Base-by-base conservation (phyloP, 306 rosid species). In the Corylus heterophylla region DNA sequence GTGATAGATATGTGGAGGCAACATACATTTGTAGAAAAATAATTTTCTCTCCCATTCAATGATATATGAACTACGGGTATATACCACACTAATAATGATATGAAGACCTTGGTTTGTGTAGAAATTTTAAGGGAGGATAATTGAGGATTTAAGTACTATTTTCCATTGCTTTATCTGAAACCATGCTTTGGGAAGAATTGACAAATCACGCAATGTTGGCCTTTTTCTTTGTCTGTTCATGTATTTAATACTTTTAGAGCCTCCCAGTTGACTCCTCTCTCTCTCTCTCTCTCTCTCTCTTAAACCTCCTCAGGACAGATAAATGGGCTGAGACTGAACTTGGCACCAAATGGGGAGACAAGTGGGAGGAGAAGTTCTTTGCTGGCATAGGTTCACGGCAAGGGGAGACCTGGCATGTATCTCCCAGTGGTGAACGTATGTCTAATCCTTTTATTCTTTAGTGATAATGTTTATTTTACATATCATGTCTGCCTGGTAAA, bases 301-400 rank as follows among this genome's bases (percentile, higher is more conserved):
- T 80, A 71, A 71, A 79, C 79, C 73, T 83, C 69, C 78, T 78
- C 97, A 92, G 98, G 98, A 95, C 98, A 70, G 98, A 95, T 88
- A 95, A 95, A 77, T 95, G 98, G 98, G 98, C 97, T 56, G 98
- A 95, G 88, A 91, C 98, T 59, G 92, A 90, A 84, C 90, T 90
- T 80, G 98, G 98, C 58, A 95, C 98, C 69, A 95, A 88, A 79
- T 95, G 98, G 98, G 98, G 98, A 68, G 98, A 95, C 90, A 95
- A 95, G 91, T 95, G 98, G 98, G 98, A 95, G 88, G 97, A 95
- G 79, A 91, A 91, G 86, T 95, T 95, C 86, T 92, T 95, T 59
- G 77, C 88, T 73, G 97, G 98, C 79, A 92, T 95, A 68, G 98
- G 98, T 81, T 92, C 97, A 5, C 91, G 98, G 71, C 95, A 92